Base-by-base conservation (phyloP, 176 grass and related monocot genomes). In the Triticum urartu region DNA sequence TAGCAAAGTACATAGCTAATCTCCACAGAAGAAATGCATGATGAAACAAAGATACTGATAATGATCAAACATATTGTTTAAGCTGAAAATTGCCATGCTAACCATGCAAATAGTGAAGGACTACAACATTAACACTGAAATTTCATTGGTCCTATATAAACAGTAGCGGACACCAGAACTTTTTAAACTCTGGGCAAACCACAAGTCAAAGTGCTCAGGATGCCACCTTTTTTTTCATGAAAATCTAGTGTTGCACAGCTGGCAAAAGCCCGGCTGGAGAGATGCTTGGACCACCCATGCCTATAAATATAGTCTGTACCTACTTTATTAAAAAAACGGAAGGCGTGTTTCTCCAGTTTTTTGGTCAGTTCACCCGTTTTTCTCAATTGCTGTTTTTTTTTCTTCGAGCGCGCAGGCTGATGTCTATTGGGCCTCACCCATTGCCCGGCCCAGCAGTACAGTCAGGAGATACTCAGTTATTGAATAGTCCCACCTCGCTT, bases 51-150 rank as follows among this genome's bases (percentile, higher is more conserved):
- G 50, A 39, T 34, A 73, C 38, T 14, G 28, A 68, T 68, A 38
- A 5, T 25, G 61, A 42, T 32, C 35, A 45, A 79, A 79, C 43
- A 79, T 62, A 79, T 15, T 33, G 79, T 75, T 59, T 24, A 17
- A 36, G 9, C 60, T 70, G 35, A 54, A 63, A 60, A 80, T 63
- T 14, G 5, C 18, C 20, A 22, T 75, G 14, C 7, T 61, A 74
- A 74, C 69, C 40, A 84, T 64, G 39, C 7, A 7, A 84, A 84
- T 75, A 75, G 21, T 73, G 38, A 73, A 73, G 10, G 38, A 73
- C 70, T 14, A 25, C 65, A 68, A 35, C 33, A 33, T 68, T 35
- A 4, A 64, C 62, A 64, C 25, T 64, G 34, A 38, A 54, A 54
- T 54, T 54, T 54, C 50, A 54, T 54, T 54, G 48, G 48, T 18